Evolutionary conservation across 2,329 filamentous ascomycete species (phyloP), one percentile per base, ranked within the genome.

Genomic region (Domatiomyces catenatus): DNA sequence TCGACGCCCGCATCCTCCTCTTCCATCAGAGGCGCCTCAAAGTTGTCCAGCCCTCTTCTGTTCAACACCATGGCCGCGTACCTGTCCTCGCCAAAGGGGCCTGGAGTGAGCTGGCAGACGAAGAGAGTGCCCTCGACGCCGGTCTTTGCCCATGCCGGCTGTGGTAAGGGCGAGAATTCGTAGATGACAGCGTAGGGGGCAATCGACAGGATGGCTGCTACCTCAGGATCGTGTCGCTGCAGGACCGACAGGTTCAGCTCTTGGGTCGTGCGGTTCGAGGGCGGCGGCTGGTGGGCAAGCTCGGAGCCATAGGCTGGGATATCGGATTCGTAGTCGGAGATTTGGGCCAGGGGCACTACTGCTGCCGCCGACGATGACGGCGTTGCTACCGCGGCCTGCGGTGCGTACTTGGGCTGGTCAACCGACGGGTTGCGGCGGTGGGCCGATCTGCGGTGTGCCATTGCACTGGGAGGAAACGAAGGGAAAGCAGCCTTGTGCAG

Each of bases 41-140:
- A 74, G 60, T 90, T 89, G 48, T 83, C 75, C 48, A 87, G 68
- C 0, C 80, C 79, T 42, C 80, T 76, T 44, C 85, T 75, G 66
- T 86, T 89, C 54, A 90, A 72, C 5, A 90, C 73, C 59, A 88
- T 84, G 15, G 86, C 76, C 39, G 63, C 65, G 58, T 74, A 75
- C 56, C 71, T 63, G 46, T 73, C 71, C 54, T 67, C 79, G 59
- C 59, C 71, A 54, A 67, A 52, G 32, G 60, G 39, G 46, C 69
- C 55, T 68, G 73, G 58, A 50, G 62, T 57, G 53, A 81, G 68
- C 56, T 84, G 76, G 71, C 86, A 93, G 49, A 96, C 78, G 65
- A 96, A 98, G 56, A 96, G 72, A 10, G 86, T 85, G 42, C 92
- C 92, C 67, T 94, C 89, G 8, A 89, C 76, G 50, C 82, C 84